Conservation (phyloP, 805 yeast genomes). For the Myxozyma lipomycoides region DNA sequence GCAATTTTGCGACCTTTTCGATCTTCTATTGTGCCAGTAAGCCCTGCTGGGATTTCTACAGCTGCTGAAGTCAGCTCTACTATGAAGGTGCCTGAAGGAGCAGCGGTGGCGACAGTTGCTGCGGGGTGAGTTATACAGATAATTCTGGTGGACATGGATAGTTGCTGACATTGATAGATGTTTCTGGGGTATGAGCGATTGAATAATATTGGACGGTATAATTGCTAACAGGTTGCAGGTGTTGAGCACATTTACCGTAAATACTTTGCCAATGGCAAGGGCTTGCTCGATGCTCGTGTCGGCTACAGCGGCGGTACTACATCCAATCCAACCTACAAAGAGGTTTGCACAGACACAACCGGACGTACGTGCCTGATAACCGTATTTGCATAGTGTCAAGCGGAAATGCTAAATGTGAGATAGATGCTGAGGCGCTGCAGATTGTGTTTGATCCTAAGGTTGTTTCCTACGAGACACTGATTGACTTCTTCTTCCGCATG, state of each 20-base stretch:
- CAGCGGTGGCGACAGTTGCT: slow-evolving; percentile 55
- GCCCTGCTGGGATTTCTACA: slow-evolving; percentile 11
- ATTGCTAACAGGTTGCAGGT: slow-evolving; percentile 10
- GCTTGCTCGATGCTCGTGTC: slow-evolving; percentile 71
- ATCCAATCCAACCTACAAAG: slow-evolving; percentile 55
- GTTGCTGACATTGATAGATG: slow-evolving; percentile 39
- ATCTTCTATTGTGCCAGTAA: neutral
- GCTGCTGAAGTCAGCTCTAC: slow-evolving; percentile 31
- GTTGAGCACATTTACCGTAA: slow-evolving; percentile 79
- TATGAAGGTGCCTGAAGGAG: slow-evolving; percentile 41
- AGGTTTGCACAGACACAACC: slow-evolving; percentile 76
- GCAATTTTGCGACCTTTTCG: neutral
- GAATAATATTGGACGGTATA: neutral
- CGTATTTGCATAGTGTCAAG: neutral
- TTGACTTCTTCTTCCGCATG: slow-evolving; percentile 82
- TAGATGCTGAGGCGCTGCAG: slow-evolving; percentile 76
- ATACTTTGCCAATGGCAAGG: slow-evolving; percentile 55
- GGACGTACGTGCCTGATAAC: slow-evolving; percentile 38
- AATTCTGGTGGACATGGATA: neutral
- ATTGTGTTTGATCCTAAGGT: slow-evolving; percentile 69
- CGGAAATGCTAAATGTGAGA: neutral
- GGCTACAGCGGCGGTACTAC: slow-evolving; percentile 83
- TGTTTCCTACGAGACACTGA: slow-evolving; percentile 56
- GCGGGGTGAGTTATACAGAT: slow-evolving; percentile 32
- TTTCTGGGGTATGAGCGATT: slow-evolving; percentile 37